Evolutionary conservation across 2,329 filamentous ascomycete species (phyloP).

Genomic region (Talaromyces sp.): DNA sequence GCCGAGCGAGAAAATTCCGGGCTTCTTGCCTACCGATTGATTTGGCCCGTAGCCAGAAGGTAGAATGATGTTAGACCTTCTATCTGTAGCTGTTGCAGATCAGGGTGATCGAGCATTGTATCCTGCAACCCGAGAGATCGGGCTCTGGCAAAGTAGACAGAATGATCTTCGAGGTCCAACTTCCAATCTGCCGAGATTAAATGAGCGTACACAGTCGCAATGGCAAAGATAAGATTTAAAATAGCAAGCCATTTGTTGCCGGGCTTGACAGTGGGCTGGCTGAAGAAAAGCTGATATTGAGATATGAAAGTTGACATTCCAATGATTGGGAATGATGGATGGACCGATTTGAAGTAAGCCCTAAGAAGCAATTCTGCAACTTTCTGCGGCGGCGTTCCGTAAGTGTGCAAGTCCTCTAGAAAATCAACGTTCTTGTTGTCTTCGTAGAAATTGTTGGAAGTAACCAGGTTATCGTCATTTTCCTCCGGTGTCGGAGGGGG

Average conservation of each 20-base stretch:
- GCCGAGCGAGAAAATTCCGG: not conserved
- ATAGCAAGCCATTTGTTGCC: conserved; percentile 39
- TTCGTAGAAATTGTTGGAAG: conserved; percentile 32
- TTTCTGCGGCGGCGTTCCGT: conserved; percentile 31
- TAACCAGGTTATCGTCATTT: conserved; percentile 21
- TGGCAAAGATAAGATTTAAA: conserved; percentile 40
- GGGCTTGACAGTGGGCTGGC: conserved; percentile 25
- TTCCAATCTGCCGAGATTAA: conserved; percentile 31
- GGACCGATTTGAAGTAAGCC: conserved; percentile 36
- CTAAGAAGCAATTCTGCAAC: conserved; percentile 35
- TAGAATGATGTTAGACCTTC: conserved; percentile 38
- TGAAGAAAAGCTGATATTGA: conserved; percentile 36
- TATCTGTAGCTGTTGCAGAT: conserved; percentile 40
- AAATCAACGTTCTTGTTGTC: conserved; percentile 35
- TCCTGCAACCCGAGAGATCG: conserved; percentile 32
- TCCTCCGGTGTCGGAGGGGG: conserved; percentile 19
- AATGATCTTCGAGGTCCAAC: conserved; percentile 32
- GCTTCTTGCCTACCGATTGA: conserved; percentile 33
- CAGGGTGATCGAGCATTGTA: conserved; percentile 35
- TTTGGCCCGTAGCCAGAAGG: conserved; percentile 33
- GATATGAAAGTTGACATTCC: conserved; percentile 35
- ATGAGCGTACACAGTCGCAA: conserved; percentile 35
- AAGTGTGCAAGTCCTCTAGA: conserved; percentile 28
- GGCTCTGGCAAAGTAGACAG: conserved; percentile 37
- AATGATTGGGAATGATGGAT: conserved; percentile 41